These are phyloP conservation scores for Coniella lustricola DNA, from an alignment of 2,329 filamentous ascomycete genomes.

Conservation along the genomic window DNA sequence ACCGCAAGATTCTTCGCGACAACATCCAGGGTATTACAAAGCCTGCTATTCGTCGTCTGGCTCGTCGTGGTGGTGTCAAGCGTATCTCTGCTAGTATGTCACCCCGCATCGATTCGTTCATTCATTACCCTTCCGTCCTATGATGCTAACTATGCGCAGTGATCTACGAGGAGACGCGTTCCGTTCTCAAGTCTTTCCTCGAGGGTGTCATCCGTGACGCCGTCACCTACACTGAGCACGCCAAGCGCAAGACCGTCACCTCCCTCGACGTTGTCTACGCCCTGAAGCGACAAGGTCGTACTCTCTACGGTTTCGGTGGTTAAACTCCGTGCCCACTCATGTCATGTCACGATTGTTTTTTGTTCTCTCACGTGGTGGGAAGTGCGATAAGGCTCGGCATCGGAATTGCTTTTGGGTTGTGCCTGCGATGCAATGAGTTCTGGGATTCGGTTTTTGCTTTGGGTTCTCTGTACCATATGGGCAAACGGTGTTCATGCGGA, in stretches of 20 bases:
- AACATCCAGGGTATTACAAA: constrained; percentile 99
- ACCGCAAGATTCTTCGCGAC: constrained; percentile 98
- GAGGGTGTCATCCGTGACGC: constrained; percentile 74
- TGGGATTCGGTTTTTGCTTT: constrained; percentile 21
- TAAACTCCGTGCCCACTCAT: constrained; percentile 39
- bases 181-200: constrained; percentile 78
- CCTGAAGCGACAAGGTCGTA: constrained; percentile 63
- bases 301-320: constrained; percentile 86
- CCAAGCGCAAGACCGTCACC: constrained; percentile 75
- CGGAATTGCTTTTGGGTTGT: constrained; percentile 18
- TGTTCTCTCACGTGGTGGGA: constrained; percentile 11
- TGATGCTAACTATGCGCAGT: constrained; percentile 32
- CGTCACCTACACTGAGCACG: constrained; percentile 77
- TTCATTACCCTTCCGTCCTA: neutral
- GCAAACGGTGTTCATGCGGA: constrained; percentile 22
- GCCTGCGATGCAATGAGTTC: constrained; percentile 22
- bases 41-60: constrained; percentile 96
- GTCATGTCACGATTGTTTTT: constrained; percentile 19
- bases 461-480: constrained; percentile 21
- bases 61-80: constrained; percentile 99
- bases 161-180: constrained; percentile 80
- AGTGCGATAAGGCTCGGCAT: constrained; percentile 11
- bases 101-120: neutral
- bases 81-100: constrained; percentile 90
- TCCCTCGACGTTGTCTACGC: constrained; percentile 61